These are phyloP conservation scores for Sporothrix luriei DNA, from an alignment of 2,329 filamentous ascomycete species.

Conservation along the genomic window DNA sequence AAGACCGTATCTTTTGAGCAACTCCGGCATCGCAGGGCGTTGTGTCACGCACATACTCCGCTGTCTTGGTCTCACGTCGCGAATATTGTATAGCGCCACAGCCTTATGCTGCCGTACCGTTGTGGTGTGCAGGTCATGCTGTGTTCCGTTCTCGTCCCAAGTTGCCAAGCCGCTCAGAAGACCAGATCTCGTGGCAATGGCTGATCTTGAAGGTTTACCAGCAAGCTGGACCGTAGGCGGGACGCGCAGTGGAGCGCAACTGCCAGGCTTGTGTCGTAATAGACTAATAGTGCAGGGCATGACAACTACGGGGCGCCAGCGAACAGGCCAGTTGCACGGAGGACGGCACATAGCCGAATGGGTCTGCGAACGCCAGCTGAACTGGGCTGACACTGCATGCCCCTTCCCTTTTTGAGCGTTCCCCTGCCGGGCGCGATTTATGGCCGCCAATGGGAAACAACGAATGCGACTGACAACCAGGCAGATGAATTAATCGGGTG, in stretches of 20 bases:
- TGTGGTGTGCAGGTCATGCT: not conserved
- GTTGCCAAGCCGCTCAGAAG: not conserved
- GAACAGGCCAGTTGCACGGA: not conserved
- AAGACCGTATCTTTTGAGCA: not conserved
- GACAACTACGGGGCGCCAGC: not conserved
- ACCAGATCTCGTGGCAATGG: slow-evolving; percentile 12
- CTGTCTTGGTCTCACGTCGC: not conserved
- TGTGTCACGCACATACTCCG: not conserved
- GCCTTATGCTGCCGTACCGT: not conserved
- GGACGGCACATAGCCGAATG: not conserved
- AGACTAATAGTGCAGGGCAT: no score
- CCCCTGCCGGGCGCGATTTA: slow-evolving; percentile 14
- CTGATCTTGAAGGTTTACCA: slow-evolving; percentile 2
- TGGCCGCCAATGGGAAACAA: slow-evolving; percentile 2
- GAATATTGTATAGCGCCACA: not conserved
- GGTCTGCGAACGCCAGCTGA: not conserved
- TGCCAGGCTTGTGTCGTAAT: slow-evolving; percentile 12
- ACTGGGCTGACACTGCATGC: not conserved
- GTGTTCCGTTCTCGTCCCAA: slow-evolving; percentile 8
- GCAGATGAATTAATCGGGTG: slow-evolving; percentile 17
- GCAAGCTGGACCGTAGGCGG: not conserved
- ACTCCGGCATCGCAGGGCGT: not conserved
- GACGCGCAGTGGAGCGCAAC: slow-evolving; percentile 20
- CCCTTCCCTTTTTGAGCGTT: slow-evolving; percentile 12
- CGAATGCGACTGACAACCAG: slow-evolving; percentile 1